These are phyloP conservation scores for Carex scoparia DNA, from an alignment of 176 grass and related monocot genomes.

Conservation along the genomic window DNA sequence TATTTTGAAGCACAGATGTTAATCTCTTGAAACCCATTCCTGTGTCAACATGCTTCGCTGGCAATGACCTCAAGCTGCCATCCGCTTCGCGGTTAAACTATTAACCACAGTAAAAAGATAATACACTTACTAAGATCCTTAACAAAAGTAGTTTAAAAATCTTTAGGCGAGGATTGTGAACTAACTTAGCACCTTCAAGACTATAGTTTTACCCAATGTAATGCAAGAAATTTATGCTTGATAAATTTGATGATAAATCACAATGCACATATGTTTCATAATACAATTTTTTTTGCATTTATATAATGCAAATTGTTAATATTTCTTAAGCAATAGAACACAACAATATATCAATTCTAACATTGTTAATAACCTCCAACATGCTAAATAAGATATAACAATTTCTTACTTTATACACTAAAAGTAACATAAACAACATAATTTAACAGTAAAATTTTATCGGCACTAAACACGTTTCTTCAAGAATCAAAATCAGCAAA, in stretches of 20 bases:
- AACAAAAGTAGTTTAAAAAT: background rate
- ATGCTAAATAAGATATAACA: background rate
- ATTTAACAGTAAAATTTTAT: background rate
- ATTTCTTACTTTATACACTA: background rate
- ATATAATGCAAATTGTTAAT: too few species aligned
- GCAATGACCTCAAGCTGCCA: conserved; percentile 64
- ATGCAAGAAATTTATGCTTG: background rate
- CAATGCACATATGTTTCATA: background rate
- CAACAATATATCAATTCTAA: background rate
- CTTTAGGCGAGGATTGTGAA: background rate
- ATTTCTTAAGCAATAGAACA: background rate
- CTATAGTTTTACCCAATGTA: background rate
- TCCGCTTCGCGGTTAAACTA: conserved; percentile 91
- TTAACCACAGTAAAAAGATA: conserved; percentile 14
- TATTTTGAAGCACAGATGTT: conserved; percentile 90
- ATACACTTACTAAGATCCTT: background rate
- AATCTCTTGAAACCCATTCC: conserved; percentile 86
- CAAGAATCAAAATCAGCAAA: too few species aligned
- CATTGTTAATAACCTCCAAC: background rate
- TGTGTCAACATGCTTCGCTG: conserved; percentile 94
- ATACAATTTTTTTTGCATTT: too few species aligned
- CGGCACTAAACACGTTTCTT: background rate
- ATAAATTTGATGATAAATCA: background rate
- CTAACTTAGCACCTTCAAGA: background rate
- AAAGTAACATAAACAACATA: background rate